These are phyloP conservation scores for Serendipita sp. DNA, from an alignment of 768 basidiomycete species.

Conservation along the genomic window DNA sequence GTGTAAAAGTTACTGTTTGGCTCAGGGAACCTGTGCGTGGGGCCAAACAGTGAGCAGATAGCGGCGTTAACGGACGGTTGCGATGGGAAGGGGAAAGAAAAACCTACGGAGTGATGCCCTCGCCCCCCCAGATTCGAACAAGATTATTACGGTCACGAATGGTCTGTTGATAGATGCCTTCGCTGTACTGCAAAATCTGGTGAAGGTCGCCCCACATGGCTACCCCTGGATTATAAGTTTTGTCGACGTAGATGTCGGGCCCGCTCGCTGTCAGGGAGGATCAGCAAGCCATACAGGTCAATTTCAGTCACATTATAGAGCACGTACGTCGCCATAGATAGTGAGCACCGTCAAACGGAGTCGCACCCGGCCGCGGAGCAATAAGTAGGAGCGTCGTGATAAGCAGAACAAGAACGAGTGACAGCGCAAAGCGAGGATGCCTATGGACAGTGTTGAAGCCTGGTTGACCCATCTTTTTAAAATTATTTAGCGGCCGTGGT, in stretches of 20 bases:
- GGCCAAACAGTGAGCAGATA: not conserved
- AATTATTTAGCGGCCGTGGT: not conserved
- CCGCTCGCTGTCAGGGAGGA: not conserved
- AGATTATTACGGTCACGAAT: not conserved
- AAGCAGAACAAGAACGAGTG: not conserved
- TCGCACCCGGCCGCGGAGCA: not conserved
- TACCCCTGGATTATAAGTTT: not conserved
- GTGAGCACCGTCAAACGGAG: not conserved
- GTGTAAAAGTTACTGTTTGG: not conserved
- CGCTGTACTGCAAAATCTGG: not conserved
- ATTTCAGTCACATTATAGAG: not conserved
- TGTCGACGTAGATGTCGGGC: not conserved
- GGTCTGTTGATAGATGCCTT: not conserved
- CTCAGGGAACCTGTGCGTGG: not conserved
- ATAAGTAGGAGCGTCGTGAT: not conserved
- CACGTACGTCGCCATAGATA: not conserved
- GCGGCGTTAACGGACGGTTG: not conserved
- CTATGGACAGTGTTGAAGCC: conserved; percentile 1
- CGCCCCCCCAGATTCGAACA: not conserved
- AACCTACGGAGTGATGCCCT: not conserved
- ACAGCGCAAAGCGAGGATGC: not conserved
- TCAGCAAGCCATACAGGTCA: not conserved
- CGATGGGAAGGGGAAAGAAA: not conserved
- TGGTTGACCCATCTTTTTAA: not conserved
- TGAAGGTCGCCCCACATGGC: not conserved